Base-by-base conservation (phyloP, 495 filamentous ascomycete species). In the Aspergillus campestris region DNA sequence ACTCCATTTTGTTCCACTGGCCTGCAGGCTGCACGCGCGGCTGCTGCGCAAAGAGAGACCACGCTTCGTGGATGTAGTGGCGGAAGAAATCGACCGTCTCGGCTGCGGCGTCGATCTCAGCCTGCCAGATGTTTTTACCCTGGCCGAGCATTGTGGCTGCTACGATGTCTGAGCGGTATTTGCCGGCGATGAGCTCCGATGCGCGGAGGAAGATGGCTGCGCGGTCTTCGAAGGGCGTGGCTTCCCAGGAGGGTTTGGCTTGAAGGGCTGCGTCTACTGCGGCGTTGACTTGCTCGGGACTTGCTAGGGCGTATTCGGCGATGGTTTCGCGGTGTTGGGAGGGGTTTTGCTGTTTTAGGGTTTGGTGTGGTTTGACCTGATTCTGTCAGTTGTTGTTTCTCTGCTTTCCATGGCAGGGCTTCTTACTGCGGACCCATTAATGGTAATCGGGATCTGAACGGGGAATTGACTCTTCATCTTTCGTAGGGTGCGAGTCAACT, bases 81-180 rank as follows among this genome's bases (percentile, higher is more conserved):
- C 83, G 75, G 40, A 95, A 70, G 66, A 95, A 95, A 60, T 95
- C 89, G 43, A 77, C 82, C 13, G 91, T 71, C 67, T 95, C 89
- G 1, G 90, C 90, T 3, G 89, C 83, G 15, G 90, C 81, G 65
- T 96, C 90, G 45, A 96, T 95, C 71, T 96, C 90, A 30, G 90
- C 90, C 60, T 96, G 91, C 87, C 87, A 95, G 14, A 86, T 84
- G 60, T 94, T 95, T 71, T 96, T 96, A 45, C 90, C 90, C 62
- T 96, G 90, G 29, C 91, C 90, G 2, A 94, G 71, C 75, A 96
- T 95, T 1, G 90, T 95, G 3, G 87, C 82, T 3, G 91, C 89
- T 75, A 95, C 88, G 38, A 96, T 70, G 34, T 91, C 84, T 50
- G 89, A 90, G 52, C 91, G 79, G 66, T 95, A 95, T 61, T 95